Evolutionary conservation across 1,284 basidiomycete genomes (phyloP).

Genomic region (Ustilago lituana): DNA sequence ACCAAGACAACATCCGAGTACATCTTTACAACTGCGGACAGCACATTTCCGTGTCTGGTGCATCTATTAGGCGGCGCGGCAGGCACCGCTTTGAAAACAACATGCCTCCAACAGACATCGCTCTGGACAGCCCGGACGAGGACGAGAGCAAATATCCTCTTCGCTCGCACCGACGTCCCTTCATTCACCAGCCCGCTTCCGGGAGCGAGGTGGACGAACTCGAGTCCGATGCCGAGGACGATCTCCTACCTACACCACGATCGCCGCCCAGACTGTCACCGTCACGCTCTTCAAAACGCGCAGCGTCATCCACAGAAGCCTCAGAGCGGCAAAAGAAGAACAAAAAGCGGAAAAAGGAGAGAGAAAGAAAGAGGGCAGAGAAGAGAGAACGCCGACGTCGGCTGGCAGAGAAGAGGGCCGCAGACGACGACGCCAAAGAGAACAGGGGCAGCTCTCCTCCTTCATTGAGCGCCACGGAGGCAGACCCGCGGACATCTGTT

Average conservation of each 20-base stretch:
- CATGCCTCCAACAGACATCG: conserved; percentile 24
- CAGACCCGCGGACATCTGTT: too few relatives aligned
- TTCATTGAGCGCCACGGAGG: too few relatives aligned
- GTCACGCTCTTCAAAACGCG: neutral
- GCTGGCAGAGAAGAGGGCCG: conserved; percentile 11
- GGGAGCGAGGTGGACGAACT: conserved; percentile 15
- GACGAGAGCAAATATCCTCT: conserved; percentile 15
- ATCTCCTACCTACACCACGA: neutral
- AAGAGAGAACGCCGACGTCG: conserved; percentile 12
- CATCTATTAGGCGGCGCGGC: too few relatives aligned
- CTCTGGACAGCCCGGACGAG: conserved; percentile 14
- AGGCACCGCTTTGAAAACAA: too few relatives aligned
- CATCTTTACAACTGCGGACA: too few relatives aligned
- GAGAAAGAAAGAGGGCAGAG: conserved; percentile 4
- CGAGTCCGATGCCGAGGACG: conserved; percentile 18
- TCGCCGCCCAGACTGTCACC: conserved; percentile 1
- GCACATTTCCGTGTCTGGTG: too few relatives aligned
- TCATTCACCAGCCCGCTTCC: neutral
- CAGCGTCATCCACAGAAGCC: too few relatives aligned
- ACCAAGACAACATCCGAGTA: too few relatives aligned
- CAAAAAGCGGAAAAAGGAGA: neutral
- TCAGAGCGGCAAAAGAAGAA: too few relatives aligned
- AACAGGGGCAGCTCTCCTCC: neutral
- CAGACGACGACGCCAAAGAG: conserved; percentile 2
- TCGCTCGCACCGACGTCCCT: neutral